Evolutionary conservation across 2,329 filamentous ascomycete species (phyloP), one percentile per base, ranked within the genome.

Genomic region (Alternaria tenuissima): DNA sequence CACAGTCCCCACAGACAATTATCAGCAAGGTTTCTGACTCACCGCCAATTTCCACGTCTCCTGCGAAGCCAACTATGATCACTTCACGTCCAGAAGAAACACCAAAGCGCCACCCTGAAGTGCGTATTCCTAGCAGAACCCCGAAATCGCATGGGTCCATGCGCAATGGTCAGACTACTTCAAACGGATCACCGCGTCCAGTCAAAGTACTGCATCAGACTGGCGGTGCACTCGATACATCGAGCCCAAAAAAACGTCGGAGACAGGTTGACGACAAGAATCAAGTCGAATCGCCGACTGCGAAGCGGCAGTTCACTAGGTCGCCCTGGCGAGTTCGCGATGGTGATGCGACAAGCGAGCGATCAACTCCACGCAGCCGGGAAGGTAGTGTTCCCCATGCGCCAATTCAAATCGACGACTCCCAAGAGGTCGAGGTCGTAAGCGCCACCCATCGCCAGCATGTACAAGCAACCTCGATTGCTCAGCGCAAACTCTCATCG

Each of bases 341-440:
- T 36, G 20, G n/a, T 0, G 28, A 18, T 4, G 11, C 6, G 22
- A 38, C 18, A 32, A 36, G 20, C n/a, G 49, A 57, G 36, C 52
- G 20, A 8, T 34, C 18, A 3, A 47, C 14, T 28, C 12, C 38
- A 47, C 30, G 22, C 14, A 49, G 38, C 22, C 51, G 52, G 24
- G 39, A 63, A 18, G 72, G 70, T 6, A 69, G 62, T 36, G 66
- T 64, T 7, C 42, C 36, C 6, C 26, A 52, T 5, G 59, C 60
- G 44, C 72, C 71, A 3, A 75, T 76, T 32, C 52, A 63, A 18
- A 73, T 75, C 36, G 61, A 67, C 0, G 72, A 76, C 58, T 74
- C 72, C 3, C 74, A 75, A 36, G 70, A 73, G 44, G 41, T 36
- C 24, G 18, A 52, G 18, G 34, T 20, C 4, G 22, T 49, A 8